phyloP scores from a whole-genome alignment of 2,329 filamentous ascomycete genomes.

The Penicillium palitans region DNA sequence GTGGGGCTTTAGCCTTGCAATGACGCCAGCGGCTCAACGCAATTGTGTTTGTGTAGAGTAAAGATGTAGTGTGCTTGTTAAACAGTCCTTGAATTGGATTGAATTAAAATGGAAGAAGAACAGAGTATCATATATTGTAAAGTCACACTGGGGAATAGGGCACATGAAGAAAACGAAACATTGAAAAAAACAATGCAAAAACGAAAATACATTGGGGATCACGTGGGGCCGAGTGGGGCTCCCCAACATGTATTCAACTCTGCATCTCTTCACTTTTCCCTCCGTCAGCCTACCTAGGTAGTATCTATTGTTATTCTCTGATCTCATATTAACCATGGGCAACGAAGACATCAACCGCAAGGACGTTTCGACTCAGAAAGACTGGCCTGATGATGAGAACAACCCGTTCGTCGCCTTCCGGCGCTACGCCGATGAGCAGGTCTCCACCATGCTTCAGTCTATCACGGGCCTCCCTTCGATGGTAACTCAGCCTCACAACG shows the following conservation, averaged over 20 bases:
- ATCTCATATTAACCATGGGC: constrained; percentile 24
- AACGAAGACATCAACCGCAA: constrained; percentile 23
- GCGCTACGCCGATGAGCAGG: constrained; percentile 60
- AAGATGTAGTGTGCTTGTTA: too few species aligned
- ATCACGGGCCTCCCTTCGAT: constrained; percentile 50
- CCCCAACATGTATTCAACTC: constrained; percentile 35
- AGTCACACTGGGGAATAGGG: background rate
- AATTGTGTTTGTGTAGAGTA: background rate
- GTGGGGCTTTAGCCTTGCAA: constrained; percentile 15
- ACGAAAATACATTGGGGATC: constrained; percentile 24
- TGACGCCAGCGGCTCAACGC: constrained; percentile 14
- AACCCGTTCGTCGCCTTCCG: constrained; percentile 64
- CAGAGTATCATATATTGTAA: background rate
- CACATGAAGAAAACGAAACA: background rate
- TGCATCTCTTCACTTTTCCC: constrained; percentile 17
- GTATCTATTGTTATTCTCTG: constrained; percentile 5
- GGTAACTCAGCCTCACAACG: constrained; percentile 31
- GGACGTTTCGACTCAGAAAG: constrained; percentile 8
- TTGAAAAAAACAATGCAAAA: constrained; percentile 1
- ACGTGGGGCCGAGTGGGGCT: constrained; percentile 34
- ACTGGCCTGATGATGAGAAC: constrained; percentile 36
- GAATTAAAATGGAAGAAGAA: background rate
- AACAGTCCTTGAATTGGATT: too few species aligned
- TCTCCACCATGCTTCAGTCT: constrained; percentile 55
- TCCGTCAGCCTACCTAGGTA: constrained; percentile 2